Base-by-base conservation (phyloP, 805 yeast species). In the Priceomyces medius region DNA sequence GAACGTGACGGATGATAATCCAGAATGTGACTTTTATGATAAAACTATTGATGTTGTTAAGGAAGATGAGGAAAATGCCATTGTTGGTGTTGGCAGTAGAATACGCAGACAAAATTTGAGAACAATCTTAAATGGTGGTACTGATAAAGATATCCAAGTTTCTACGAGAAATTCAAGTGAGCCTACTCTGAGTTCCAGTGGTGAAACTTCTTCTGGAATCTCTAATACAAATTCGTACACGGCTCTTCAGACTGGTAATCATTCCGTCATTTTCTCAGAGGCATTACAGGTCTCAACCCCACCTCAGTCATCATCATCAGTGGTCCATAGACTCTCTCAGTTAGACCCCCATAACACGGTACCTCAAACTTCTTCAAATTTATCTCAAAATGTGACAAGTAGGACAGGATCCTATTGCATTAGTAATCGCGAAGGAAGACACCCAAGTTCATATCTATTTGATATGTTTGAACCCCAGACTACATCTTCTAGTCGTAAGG, bases 21-120 rank as follows among this genome's bases (percentile, higher is more conserved):
- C 35, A 55, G 60, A 43, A 61, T 16, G 14, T 18, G 24, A 8
- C 19, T 32, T 32, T 23, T 9, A 18, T 10, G 23, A 16, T 10
- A 32, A 16, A 9, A 23, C 16, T 3, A 18, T 17, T 5, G 66
- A 49, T 23, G 66, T 77, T 71, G 52, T 80, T 38, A 75, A 76
- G 27, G 83, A 81, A 43, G 96, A 88, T 45, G 74, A 86, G 6
- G 77, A 81, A 47, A 77, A 80, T 46, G 96, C 96, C 1, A 88
- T 88, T 3, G 75, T 82, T 26, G 96, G 96, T n/a, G 74, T 88
- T 37, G 90, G 89, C 6, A 75, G 79, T 38, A 72, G 82, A 41
- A 71, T 88, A 32, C 78, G 71, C 50, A 74, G 70, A 43, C 73
- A 77, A 19, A 53, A 81, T 3, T 63, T 74, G 4, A 70, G 68